Conservation (phyloP, 495 filamentous ascomycete species). For the Letharia lupina region DNA sequence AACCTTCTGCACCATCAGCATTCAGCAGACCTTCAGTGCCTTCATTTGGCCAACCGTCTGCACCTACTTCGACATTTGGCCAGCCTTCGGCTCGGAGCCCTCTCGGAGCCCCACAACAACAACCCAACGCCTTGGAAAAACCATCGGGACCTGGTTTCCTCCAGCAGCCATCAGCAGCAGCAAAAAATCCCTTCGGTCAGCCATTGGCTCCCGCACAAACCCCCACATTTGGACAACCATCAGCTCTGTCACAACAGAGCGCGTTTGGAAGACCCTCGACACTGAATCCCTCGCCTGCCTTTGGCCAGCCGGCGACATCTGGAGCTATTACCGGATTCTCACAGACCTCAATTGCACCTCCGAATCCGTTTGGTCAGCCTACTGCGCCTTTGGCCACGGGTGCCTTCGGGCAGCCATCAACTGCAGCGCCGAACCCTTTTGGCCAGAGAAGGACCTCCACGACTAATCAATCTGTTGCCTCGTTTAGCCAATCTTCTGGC, state of each 20-base stretch:
- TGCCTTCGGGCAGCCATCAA: slow-evolving; percentile 9
- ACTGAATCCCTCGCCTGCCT: slow-evolving; percentile 19
- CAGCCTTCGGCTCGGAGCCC: slow-evolving; percentile 20
- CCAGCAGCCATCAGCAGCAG: slow-evolving; percentile 13
- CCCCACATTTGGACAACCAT: slow-evolving; percentile 29
- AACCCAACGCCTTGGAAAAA: slow-evolving; percentile 32
- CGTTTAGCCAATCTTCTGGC: slow-evolving; percentile 8
- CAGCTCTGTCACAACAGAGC: slow-evolving; percentile 8
- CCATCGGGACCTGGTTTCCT: neutral
- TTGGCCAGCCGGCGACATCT: slow-evolving; percentile 21
- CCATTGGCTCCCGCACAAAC: slow-evolving; percentile 4
- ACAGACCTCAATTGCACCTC: slow-evolving; percentile 18
- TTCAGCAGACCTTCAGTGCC: slow-evolving; percentile 28
- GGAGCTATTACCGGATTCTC: slow-evolving; percentile 4
- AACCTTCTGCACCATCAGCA: slow-evolving; percentile 29
- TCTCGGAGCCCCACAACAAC: slow-evolving; percentile 22
- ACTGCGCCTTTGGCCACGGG: slow-evolving; percentile 12
- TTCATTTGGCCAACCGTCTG: slow-evolving; percentile 26
- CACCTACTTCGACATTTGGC: slow-evolving; percentile 30
- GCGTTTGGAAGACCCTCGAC: slow-evolving; percentile 21
- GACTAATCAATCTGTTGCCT: slow-evolving; percentile 6
- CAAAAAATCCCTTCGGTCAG: slow-evolving; percentile 9
- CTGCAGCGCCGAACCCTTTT: neutral
- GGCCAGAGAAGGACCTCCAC: slow-evolving; percentile 1
- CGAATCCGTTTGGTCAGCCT: slow-evolving; percentile 34